Base-by-base conservation (phyloP, 345 rosid genomes). In the Syzygium oleosum region DNA sequence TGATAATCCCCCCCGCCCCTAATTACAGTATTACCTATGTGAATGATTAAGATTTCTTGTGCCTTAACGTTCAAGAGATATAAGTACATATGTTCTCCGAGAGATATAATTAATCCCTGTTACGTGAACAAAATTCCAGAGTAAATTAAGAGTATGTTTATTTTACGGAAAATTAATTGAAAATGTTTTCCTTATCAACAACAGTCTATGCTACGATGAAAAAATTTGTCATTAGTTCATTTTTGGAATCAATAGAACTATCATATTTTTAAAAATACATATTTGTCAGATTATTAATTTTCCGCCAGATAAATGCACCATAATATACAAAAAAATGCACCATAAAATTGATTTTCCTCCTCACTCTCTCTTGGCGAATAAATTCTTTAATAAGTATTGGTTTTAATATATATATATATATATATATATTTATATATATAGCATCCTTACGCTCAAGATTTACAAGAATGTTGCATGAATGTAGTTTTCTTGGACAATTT, bases 61-160 rank as follows among this genome's bases (percentile, higher is more conserved):
- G 49, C 25, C 49, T 73, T 73, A 38, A 73, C 80, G 49, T 38
- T 38, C 25, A 73, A 73, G 49, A 34, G 11, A 34, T 17, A 12
- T 68, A 68, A 16, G 17, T 38, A 68, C 23, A 68, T 7, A 9
- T 68, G 0, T 16, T 38, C 79, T 17, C 14, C 2, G 3, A 23
- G 22, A 68, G 29, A 16, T 31, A 31, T 65, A 7, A 29, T 65
- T 31, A 65, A 65, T 2, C 43, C 43, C 0, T 65, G 0, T 0
- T 8, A 0, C 12, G 3, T 3, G 23, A 68, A 38, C 25, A 68
- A 68, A 17, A 73, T 13, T 7, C 14, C 0, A 4, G 0, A 38
- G 7, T 1, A 0, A 34, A 34, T 34, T 73, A 9, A 73, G 49
- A 10, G 23, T 19, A 0, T 34, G 23, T 38, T 5, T 31, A 13